These are phyloP conservation scores for Fusarium piperis DNA, from an alignment of 2,329 filamentous ascomycete genomes.

Conservation along the genomic window DNA sequence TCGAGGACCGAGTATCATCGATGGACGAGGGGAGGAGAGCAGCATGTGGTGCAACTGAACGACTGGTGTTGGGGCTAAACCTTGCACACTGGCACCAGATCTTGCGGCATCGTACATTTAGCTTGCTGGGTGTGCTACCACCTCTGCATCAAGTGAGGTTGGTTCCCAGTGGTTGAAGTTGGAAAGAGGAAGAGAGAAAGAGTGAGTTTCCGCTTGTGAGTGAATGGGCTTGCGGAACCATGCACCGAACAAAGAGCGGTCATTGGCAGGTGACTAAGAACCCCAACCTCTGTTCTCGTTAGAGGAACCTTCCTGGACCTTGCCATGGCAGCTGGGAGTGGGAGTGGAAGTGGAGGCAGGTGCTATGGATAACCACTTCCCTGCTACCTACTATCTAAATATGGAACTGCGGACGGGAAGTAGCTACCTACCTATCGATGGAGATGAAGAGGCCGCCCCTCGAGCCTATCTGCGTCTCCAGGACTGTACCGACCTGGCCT, in stretches of 20 bases:
- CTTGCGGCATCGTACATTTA: constrained; percentile 42
- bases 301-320: not conserved
- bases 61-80: constrained; percentile 29
- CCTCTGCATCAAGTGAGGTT: constrained; percentile 15
- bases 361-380: not conserved
- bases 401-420: not conserved
- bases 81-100: constrained; percentile 41
- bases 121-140: constrained; percentile 29
- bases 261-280: constrained; percentile 8
- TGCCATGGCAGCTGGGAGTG: not conserved
- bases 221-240: not conserved
- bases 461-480: not conserved
- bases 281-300: not conserved
- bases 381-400: not conserved
- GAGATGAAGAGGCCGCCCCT: not conserved
- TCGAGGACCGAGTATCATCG: constrained; percentile 14
- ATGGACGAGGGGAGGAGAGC: constrained; percentile 20
- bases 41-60: constrained; percentile 24
- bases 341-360: not conserved
- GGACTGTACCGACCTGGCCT: not conserved
- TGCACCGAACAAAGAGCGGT: not conserved
- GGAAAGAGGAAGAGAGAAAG: not conserved
- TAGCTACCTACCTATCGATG: not conserved
- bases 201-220: not conserved
- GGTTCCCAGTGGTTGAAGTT: not conserved